These are phyloP conservation scores for Leptographium wingfieldii DNA, from an alignment of 2,329 filamentous ascomycete genomes.

Conservation along the genomic window DNA sequence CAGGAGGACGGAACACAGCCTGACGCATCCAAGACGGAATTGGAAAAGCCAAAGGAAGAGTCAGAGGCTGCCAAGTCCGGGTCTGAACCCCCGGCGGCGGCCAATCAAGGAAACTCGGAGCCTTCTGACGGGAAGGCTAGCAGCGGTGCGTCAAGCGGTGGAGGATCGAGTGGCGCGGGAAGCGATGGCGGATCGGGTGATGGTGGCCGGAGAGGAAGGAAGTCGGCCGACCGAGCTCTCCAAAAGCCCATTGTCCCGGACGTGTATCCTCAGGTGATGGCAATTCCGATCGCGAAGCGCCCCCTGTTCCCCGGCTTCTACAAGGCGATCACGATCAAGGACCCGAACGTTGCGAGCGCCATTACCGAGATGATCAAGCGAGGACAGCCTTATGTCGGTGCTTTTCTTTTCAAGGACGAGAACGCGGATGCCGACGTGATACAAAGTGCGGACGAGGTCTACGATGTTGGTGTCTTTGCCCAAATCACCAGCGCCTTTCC, in stretches of 20 bases:
- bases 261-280: constrained; percentile 94
- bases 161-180: constrained; percentile 23
- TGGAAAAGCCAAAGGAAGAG: constrained; percentile 6
- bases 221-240: constrained; percentile 57
- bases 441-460: constrained; percentile 77
- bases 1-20: background rate
- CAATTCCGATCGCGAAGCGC: constrained; percentile 86
- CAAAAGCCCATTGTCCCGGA: constrained; percentile 86
- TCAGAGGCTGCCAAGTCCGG: constrained; percentile 18
- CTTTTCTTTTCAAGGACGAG: constrained; percentile 94
- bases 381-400: constrained; percentile 92
- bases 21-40: constrained; percentile 1
- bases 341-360: constrained; percentile 79
- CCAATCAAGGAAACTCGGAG: constrained; percentile 21
- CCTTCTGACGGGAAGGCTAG: constrained; percentile 40
- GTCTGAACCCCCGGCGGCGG: constrained; percentile 23
- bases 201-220: constrained; percentile 59
- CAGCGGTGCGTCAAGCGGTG: constrained; percentile 22
- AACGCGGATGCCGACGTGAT: constrained; percentile 90
- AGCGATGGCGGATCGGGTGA: constrained; percentile 39
- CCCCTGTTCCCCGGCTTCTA: constrained; percentile 97
- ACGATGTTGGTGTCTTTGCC: constrained; percentile 93
- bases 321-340: constrained; percentile 93
- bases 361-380: constrained; percentile 96
- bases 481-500: constrained; percentile 96